phyloP scores from a whole-genome alignment of 805 yeast species.

The Isabelozyma heimii region DNA sequence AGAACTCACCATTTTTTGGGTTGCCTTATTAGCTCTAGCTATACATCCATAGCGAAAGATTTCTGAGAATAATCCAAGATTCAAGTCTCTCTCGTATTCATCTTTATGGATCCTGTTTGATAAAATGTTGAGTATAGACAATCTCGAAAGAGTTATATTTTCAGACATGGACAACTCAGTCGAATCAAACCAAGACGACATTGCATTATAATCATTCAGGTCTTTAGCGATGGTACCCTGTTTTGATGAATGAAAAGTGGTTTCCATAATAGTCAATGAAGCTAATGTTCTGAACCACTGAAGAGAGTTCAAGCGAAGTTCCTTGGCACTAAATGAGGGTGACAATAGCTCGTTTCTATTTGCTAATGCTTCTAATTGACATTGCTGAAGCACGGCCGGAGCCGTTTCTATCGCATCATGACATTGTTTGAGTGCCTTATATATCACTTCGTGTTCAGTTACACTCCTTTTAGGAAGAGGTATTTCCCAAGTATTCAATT shows the following conservation, averaged over 20 bases:
- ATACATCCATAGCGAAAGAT: slow-evolving; percentile 40
- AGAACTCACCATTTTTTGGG: slow-evolving; percentile 52
- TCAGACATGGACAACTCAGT: slow-evolving; percentile 39
- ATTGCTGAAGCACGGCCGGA: slow-evolving; percentile 12
- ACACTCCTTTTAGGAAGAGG: slow-evolving; percentile 42
- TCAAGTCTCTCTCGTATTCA: slow-evolving; percentile 5
- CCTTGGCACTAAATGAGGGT: slow-evolving; percentile 11
- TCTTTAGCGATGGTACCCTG: slow-evolving; percentile 6
- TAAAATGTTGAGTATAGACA: slow-evolving; percentile 31
- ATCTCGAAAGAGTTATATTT: slow-evolving; percentile 42
- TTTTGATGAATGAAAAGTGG: slow-evolving; percentile 6
- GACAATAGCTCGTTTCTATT: slow-evolving; percentile 6
- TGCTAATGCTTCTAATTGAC: slow-evolving; percentile 16
- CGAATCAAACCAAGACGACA: slow-evolving; percentile 35
- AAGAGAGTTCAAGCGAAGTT: slow-evolving; percentile 8
- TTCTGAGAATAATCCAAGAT: slow-evolving; percentile 28
- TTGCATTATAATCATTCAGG: slow-evolving; percentile 9
- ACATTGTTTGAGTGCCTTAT: slow-evolving; percentile 48
- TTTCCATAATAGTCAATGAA: slow-evolving; percentile 17
- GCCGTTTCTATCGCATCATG: slow-evolving; percentile 24
- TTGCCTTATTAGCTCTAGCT: slow-evolving; percentile 32
- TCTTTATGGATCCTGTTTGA: slow-evolving; percentile 4
- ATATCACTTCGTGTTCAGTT: slow-evolving; percentile 47
- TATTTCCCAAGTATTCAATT: slow-evolving; percentile 72
- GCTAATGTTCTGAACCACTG: slow-evolving; percentile 27